Evolutionary conservation across 2,329 filamentous ascomycete species (phyloP), one percentile per base, ranked within the genome.

Genomic region (Amphichorda felina): DNA sequence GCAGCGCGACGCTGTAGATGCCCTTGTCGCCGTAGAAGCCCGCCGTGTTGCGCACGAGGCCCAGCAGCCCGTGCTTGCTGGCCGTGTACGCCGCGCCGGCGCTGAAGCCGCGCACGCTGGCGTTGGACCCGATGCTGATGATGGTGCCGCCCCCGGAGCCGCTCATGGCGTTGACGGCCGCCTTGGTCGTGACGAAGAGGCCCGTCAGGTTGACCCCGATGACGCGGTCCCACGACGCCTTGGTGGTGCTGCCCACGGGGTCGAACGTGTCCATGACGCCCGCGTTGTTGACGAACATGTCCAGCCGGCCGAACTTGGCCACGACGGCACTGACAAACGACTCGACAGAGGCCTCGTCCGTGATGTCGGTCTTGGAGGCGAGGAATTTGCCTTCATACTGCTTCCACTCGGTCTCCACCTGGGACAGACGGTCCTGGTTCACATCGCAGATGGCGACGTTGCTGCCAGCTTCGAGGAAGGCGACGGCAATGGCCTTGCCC

Each of bases 181-280:
- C 49, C 47, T 71, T 70, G 37, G 60, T 67, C 33, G 70, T 54
- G 30, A 75, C 46, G 37, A 66, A 71, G 0, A 69, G 60, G 0
- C 68, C 72, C 5, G 68, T 76, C 25, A 75, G 50, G 43, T 78
- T 78, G 40, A 76, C 54, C 10, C 57, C 60, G 25, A 79, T 59
- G 5, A 76, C 64, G 4, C 55, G 55, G 40, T 75, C 62, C 71
- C 70, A 77, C 2, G 61, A 45, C 2, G 50, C 51, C 39, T 57
- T 56, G 15, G 65, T 56, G 34, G 65, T 49, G 7, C 59, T 57
- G 13, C 64, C 72, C 0, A 66, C 66, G 1, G 69, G 63, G 30
- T 70, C 64, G 43, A 76, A 72, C 19, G 53, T 56, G 45, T 77
- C 73, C 56, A 72, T 68, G 38, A 76, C 59, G 16, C 66, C 73